Percentiles rank a stretch among this genome's conserved stretches.
Conservation (phyloP, 2,329 filamentous ascomycete species). For the Teratosphaeria pseudoeucalypti region DNA sequence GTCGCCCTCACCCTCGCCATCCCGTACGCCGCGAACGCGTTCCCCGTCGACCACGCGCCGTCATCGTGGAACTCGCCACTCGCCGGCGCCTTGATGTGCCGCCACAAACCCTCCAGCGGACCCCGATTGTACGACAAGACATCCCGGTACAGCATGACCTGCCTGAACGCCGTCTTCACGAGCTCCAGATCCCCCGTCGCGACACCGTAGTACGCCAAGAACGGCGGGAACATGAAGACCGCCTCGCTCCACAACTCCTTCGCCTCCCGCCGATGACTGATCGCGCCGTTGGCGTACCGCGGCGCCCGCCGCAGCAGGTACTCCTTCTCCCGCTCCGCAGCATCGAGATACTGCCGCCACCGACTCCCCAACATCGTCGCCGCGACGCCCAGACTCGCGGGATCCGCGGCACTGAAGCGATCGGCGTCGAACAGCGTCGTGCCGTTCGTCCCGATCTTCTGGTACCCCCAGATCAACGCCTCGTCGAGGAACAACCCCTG, state of each 20-base stretch:
- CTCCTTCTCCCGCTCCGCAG: conserved; percentile 32
- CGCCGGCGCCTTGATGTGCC: conserved; percentile 34
- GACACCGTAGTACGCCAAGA: conserved; percentile 38
- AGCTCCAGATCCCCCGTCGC: conserved; percentile 19
- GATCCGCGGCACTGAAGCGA: conserved; percentile 32
- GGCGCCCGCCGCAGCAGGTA: conserved; percentile 32
- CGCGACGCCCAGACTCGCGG: conserved; percentile 35
- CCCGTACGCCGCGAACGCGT: conserved; percentile 40
- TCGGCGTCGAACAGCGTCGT: conserved; percentile 24
- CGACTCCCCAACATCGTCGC: conserved; percentile 34
- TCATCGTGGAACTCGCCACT: conserved; percentile 24
- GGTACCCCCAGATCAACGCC: conserved; percentile 27
- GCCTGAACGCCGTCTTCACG: conserved; percentile 28
- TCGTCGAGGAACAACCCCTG: conserved; percentile 17
- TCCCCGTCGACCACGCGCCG: conserved; percentile 39
- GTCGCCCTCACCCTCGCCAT: conserved; percentile 39
- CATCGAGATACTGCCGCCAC: conserved; percentile 25
- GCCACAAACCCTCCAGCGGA: conserved; percentile 29
- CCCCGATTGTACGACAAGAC: conserved; percentile 24
- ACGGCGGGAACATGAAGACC: conserved; percentile 42
- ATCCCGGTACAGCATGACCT: conserved; percentile 34
- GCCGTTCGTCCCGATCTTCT: conserved; percentile 22
- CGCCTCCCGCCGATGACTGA: conserved; percentile 36
- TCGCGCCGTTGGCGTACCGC: conserved; percentile 36
- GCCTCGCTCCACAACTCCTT: conserved; percentile 41